These are phyloP conservation scores for Hanseniaspora uvarum DNA, from an alignment of 1,139 yeast genomes.

Conservation along the genomic window DNA sequence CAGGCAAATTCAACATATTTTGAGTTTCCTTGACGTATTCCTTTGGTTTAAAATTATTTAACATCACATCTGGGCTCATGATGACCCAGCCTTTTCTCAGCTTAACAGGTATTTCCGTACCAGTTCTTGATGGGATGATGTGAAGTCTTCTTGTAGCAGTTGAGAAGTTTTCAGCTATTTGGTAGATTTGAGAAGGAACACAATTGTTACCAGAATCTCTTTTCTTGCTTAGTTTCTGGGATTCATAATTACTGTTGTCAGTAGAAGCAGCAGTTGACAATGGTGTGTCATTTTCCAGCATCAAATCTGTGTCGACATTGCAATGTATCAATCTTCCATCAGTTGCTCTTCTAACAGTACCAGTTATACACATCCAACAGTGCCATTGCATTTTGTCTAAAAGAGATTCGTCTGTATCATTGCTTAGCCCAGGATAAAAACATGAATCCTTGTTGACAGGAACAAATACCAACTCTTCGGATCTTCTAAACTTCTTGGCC, in stretches of 20 bases:
- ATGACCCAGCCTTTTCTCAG: conserved; percentile 86
- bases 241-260: conserved; percentile 10
- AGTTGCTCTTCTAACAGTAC: conserved; percentile 76
- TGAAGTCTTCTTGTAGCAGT: conserved; percentile 74
- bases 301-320: conserved; percentile 80
- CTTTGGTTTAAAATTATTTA: conserved; percentile 55
- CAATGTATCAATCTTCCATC: conserved; percentile 83
- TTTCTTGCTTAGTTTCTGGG: neutral
- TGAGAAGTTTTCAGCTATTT: conserved; percentile 81
- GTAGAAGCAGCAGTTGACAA: conserved; percentile 16
- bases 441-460: conserved; percentile 52
- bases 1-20: conserved; percentile 43
- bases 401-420: conserved; percentile 36
- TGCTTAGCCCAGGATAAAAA: conserved; percentile 44
- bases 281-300: conserved; percentile 40
- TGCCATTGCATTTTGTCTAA: conserved; percentile 68
- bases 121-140: conserved; percentile 64
- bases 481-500: conserved; percentile 71
- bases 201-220: conserved; percentile 30
- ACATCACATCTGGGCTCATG: conserved; percentile 68
- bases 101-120: conserved; percentile 52
- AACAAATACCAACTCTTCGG: conserved; percentile 72
- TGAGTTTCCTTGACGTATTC: conserved; percentile 38
- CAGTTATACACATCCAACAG: conserved; percentile 95
- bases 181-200: conserved; percentile 70